These are phyloP conservation scores for Xanthoconium purpureum DNA, from an alignment of 768 basidiomycete genomes.

Conservation along the genomic window DNA sequence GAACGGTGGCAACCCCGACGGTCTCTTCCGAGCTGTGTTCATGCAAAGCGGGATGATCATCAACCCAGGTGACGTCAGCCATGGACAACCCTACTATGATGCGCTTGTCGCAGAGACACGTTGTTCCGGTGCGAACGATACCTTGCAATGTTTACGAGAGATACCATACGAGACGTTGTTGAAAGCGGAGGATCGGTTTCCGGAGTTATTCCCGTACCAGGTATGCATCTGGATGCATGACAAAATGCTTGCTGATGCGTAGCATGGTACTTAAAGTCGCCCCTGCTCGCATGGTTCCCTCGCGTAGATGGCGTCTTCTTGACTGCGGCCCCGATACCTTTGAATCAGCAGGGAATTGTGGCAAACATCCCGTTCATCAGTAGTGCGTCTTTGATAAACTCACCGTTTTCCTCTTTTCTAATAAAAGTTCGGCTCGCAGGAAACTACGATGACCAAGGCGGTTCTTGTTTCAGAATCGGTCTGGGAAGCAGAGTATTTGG, in stretches of 20 bases:
- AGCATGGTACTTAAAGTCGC: too few relatives aligned
- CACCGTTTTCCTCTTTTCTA: neutral
- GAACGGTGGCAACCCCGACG: constrained; percentile 20
- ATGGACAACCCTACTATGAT: constrained; percentile 30
- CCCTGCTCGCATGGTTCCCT: constrained; percentile 32
- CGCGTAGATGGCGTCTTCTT: constrained; percentile 41
- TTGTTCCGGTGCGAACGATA: constrained; percentile 28
- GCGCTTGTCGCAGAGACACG: constrained; percentile 27
- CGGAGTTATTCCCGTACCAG: constrained; percentile 16
- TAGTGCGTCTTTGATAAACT: neutral
- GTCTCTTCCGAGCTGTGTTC: constrained; percentile 8
- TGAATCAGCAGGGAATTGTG: constrained; percentile 35
- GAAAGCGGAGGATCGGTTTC: constrained; percentile 32
- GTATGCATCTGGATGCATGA: neutral
- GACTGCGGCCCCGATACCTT: constrained; percentile 27
- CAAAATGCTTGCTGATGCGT: too few relatives aligned
- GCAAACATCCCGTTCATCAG: constrained; percentile 20
- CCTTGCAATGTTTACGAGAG: constrained; percentile 33
- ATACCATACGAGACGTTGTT: constrained; percentile 31
- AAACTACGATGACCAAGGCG: constrained; percentile 44
- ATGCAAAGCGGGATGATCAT: constrained; percentile 44
- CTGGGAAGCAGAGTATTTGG: constrained; percentile 43
- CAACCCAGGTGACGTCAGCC: constrained; percentile 16
- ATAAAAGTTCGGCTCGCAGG: constrained; percentile 19
- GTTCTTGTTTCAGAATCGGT: constrained; percentile 40